Evolutionary conservation across 177 flowering plant genomes (phyloP).

Genomic region (Vitis hybrid): DNA sequence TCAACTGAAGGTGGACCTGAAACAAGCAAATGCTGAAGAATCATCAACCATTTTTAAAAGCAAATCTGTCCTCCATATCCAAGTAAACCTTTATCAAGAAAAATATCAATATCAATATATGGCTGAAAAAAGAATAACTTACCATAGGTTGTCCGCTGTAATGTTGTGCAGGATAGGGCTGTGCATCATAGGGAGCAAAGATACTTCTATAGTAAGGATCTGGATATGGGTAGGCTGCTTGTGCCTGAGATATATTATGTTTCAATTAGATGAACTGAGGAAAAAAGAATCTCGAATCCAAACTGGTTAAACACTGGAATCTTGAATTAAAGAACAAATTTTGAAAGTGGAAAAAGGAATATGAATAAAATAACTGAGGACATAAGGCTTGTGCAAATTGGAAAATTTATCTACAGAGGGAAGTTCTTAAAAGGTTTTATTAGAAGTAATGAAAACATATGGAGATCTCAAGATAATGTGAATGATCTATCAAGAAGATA

Average conservation of each 20-base stretch:
- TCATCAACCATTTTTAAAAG: neutral
- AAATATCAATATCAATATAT: neutral
- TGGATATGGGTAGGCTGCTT: slow-evolving; percentile 73
- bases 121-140: slow-evolving; percentile 12
- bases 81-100: neutral
- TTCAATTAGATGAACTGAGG: slow-evolving; percentile 18
- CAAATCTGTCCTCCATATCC: neutral
- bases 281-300: neutral
- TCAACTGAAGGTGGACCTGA: slow-evolving; percentile 85
- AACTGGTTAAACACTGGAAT: neutral
- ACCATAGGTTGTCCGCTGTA: slow-evolving; percentile 71
- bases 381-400: too few relatives aligned
- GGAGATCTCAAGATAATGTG: too few relatives aligned
- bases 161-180: slow-evolving; percentile 54
- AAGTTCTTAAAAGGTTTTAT: too few relatives aligned
- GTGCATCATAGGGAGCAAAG: slow-evolving; percentile 81
- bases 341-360: too few relatives aligned
- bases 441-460: too few relatives aligned
- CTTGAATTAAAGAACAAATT: too few relatives aligned
- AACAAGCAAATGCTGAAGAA: slow-evolving; percentile 12
- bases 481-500: too few relatives aligned
- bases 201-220: slow-evolving; percentile 90
- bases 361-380: too few relatives aligned
- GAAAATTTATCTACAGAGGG: too few relatives aligned
- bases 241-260: slow-evolving; percentile 45